Base-by-base conservation (phyloP, 2,329 filamentous ascomycete species). In the Cladosporium colombiae region DNA sequence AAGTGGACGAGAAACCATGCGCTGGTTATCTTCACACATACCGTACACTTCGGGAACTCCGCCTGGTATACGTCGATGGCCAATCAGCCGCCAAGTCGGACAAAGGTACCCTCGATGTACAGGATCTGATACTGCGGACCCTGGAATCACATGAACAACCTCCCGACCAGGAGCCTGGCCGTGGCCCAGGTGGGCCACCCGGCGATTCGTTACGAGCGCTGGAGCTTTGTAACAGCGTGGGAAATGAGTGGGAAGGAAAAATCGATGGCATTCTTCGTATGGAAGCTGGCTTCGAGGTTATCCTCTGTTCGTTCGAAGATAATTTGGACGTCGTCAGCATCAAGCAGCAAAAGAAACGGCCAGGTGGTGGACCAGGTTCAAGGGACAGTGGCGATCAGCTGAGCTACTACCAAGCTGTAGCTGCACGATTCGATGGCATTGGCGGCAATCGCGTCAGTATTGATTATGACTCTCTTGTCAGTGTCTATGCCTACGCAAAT, bases 231-330 rank as follows among this genome's bases (percentile, higher is more conserved):
- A 75, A 81, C 0, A 70, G 89, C 11, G 81, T 84, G 0, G 11
- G 75, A 53, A 66, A 75, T 71, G 63, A 86, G 74, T 88, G 85
- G 85, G 11, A 81, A 14, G 74, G 74, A 33, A 77, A 78, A 16
- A 78, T 90, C n/a, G 86, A 91, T 70, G 88, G 87, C 0, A 80
- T 91, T 25, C 76, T 91, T 2, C 83, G 89, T 13, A 88, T 88
- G 83, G 89, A 92, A 72, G 83, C 84, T 21, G 89, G 89, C 0
- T 91, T 91, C 69, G 89, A 92, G 75, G 81, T 90, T 62, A 89
- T 91, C 59, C 79, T 89, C 23, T 92, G 89, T 74, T 79, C 88
- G 62, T 91, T 92, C 68, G 75, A 75, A 37, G 72, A 77, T 14
- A 73, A 80, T 68, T 69, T 84, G 1, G 71, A 78, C 14, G 67